Base-by-base conservation (phyloP, 139 green algal species). In the Deuterostichococcus epilithicus region DNA sequence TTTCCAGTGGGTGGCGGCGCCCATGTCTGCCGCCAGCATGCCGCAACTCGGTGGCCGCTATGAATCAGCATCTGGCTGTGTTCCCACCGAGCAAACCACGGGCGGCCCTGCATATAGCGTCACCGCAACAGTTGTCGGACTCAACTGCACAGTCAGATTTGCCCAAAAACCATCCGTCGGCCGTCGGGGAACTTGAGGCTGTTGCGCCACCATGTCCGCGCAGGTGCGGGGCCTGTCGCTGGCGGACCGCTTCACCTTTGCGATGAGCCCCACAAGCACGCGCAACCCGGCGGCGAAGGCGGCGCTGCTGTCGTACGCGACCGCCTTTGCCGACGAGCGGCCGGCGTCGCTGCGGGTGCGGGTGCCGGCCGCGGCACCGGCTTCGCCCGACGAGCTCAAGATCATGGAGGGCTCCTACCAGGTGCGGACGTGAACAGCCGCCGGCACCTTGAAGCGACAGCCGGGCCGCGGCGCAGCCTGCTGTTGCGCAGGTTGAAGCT, bases 261-360 rank as follows among this genome's bases (percentile, higher is more conserved):
- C 76, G 60, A 85, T 82, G 8, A 82, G 82, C 0, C 90, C 90
- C 1, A 60, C 82, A 3, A 81, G 87, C 68, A 63, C 72, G 25
- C 39, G 58, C 15, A 78, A 91, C 65, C n/a, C 52, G 5, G 66
- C 38, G 0, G 58, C 80, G 47, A 77, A 76, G 0, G 42, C 73
- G 0, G 81, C 80, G 8, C 76, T 93, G 37, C 70, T 91, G 66
- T 39, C 73, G 39, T 94, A 86, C 77, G 86, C 86, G 1, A 35
- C 44, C 0, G 70, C 45, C 0, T 89, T 83, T 30, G 72, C 82
- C 1, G 28, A 38, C 23, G 47, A 68, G n/a, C 25, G 71, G 59
- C 37, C 72, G 0, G 77, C 84, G 10, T 59, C 67, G 10, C 66
- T 84, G 35, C 69, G 81, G 38, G 60, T 74, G 25, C 70, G n/a